Base-by-base conservation (phyloP, 306 rosid species). In the Potentilla sterilis region DNA sequence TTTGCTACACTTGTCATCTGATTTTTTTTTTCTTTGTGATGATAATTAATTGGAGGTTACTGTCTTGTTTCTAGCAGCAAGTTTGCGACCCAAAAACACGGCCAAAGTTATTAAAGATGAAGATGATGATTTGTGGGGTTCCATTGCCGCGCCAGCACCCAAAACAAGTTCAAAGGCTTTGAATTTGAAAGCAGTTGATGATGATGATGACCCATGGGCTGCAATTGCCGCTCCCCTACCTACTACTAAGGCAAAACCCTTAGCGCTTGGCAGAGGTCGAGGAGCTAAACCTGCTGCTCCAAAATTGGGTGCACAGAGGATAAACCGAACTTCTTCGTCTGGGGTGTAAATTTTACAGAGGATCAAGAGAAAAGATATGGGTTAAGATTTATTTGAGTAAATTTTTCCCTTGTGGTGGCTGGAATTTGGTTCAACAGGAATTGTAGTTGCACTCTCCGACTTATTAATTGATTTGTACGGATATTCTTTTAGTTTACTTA, bases 211-310 rank as follows among this genome's bases (percentile, higher is more conserved):
- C 40, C 99, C 97, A 19, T 96, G 99, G 99, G 97, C 93, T 77
- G 86, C 97, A 74, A 92, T 96, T 78, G 99, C 99, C 58, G 97
- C 99, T 75, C 99, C 99, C 40, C 89, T 88, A 21, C 98, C 99
- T 49, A 84, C 90, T 24, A 89, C 98, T 4, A 89, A 78, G 87
- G 99, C 90, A 75, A 91, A 83, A 80, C 97, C 99, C 58, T 82
- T 90, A 21, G 80, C 88, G 34, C 70, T 85, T 61, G 93, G 92
- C 47, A 76, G 92, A 81, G 94, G 94, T 34, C 87, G 94, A 76
- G 97, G 92, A 77, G 84, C 88, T 44, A 95, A 86, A 87, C 87
- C 97, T 1, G 84, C 93, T 66, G 91, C 96, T 77, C 86, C 83
- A 18, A 92, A 88, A 76, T 78, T 96, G 77, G 98, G 99, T 57